These are phyloP conservation scores for Phytophthora foliorum DNA, from an alignment of 352 stramenopile species.

Conservation along the genomic window DNA sequence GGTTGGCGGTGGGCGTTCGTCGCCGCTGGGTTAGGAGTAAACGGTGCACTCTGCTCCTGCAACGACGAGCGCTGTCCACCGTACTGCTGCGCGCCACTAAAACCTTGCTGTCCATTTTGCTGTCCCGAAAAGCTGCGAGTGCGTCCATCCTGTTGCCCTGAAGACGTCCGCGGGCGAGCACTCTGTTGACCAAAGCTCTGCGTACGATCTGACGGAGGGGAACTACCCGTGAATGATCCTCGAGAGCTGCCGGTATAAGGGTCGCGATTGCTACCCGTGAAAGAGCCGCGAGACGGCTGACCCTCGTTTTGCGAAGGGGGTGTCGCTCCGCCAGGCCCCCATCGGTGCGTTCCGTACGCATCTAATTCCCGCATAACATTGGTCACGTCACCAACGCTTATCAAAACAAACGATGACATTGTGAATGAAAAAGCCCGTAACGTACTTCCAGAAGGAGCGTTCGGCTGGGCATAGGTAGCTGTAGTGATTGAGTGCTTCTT, in stretches of 20 bases:
- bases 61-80: constrained; percentile 38
- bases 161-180: constrained; percentile 28
- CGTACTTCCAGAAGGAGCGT: constrained; percentile 48
- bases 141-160: constrained; percentile 32
- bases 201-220: constrained; percentile 28
- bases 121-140: constrained; percentile 40
- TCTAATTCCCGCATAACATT: constrained; percentile 30
- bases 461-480: constrained; percentile 53
- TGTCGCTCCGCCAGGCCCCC: constrained; percentile 65
- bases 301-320: constrained; percentile 40
- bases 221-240: constrained; percentile 29
- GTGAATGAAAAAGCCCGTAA: neutral
- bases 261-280: constrained; percentile 36
- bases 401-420: neutral
- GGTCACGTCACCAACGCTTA: neutral
- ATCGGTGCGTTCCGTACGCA: constrained; percentile 72
- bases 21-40: constrained; percentile 13
- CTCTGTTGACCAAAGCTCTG: constrained; percentile 36
- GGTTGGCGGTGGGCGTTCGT: constrained; percentile 19
- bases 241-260: constrained; percentile 32
- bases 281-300: constrained; percentile 32
- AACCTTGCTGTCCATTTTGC: constrained; percentile 29
- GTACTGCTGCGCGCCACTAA: constrained; percentile 24
- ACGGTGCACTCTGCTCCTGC: constrained; percentile 33
- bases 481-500: constrained; percentile 62